Conservation (phyloP, 148 eudicot species). For the Cornus suecica region DNA sequence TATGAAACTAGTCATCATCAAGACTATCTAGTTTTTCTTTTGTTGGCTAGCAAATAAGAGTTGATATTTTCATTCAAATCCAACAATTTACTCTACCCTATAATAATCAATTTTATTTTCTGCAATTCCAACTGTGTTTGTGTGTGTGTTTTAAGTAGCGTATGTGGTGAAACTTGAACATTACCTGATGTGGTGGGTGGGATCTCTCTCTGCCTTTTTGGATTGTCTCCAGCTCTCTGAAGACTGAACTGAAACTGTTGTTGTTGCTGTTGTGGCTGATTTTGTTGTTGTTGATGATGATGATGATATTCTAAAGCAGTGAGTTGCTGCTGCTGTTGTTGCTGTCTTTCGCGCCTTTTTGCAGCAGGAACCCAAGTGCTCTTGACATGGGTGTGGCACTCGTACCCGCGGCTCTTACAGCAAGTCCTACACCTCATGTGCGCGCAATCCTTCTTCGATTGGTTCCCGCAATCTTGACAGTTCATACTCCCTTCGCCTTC, state of each 20-base stretch:
- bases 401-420: conserved; percentile 81
- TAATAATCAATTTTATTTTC: too few relatives aligned
- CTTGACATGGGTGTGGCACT: conserved; percentile 78
- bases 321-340: conserved; percentile 39
- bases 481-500: conserved; percentile 44
- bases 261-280: conserved; percentile 17
- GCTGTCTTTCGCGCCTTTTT: conserved; percentile 67
- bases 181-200: conserved; percentile 37
- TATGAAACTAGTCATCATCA: neutral
- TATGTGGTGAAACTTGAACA: neutral
- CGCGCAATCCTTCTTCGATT: conserved; percentile 74
- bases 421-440: conserved; percentile 86
- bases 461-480: conserved; percentile 91
- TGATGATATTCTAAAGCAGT: conserved; percentile 22
- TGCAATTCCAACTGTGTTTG: neutral
- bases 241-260: conserved; percentile 21
- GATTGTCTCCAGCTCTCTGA: conserved; percentile 21
- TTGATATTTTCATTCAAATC: too few relatives aligned
- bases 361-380: conserved; percentile 98
- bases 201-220: conserved; percentile 40
- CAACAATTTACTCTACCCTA: too few relatives aligned
- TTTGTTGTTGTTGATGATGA: conserved; percentile 1
- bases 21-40: neutral
- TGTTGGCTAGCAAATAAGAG: neutral
- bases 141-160: neutral